phyloP scores from a whole-genome alignment of 2,329 filamentous ascomycete species.

The Ascochyta clinopodiicola region DNA sequence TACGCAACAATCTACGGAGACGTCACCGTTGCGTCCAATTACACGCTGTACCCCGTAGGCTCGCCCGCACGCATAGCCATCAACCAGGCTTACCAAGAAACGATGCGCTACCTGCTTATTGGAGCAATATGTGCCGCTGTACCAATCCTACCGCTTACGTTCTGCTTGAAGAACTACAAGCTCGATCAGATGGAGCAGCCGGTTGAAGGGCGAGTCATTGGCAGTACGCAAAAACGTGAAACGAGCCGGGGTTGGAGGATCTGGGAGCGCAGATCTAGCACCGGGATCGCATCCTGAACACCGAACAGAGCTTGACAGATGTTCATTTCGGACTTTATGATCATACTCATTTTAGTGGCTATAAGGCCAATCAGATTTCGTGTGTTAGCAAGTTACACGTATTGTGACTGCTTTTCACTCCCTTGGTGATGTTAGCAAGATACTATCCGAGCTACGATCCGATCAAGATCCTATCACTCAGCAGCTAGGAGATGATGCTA shows the following conservation, averaged over 20 bases:
- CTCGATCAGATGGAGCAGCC: conserved; percentile 60
- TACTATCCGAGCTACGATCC: too few relatives aligned
- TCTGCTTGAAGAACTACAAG: conserved; percentile 65
- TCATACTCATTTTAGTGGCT: too few relatives aligned
- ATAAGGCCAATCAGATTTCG: too few relatives aligned
- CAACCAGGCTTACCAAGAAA: conserved; percentile 69
- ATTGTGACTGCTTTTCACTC: too few relatives aligned
- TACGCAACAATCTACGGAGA: conserved; percentile 60
- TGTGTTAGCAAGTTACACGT: too few relatives aligned
- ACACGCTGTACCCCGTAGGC: conserved; percentile 59
- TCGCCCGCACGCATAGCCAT: conserved; percentile 65
- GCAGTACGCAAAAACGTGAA: conserved; percentile 28
- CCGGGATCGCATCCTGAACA: background rate
- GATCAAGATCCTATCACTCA: too few relatives aligned
- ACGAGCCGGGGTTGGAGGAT: conserved; percentile 18
- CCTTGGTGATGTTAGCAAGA: too few relatives aligned
- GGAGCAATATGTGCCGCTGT: conserved; percentile 62
- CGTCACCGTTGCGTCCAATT: conserved; percentile 54
- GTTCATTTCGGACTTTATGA: background rate
- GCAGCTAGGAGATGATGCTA: too few relatives aligned
- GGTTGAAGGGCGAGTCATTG: conserved; percentile 53
- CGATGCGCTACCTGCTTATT: conserved; percentile 65
- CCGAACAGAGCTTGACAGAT: background rate
- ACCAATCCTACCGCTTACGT: conserved; percentile 63
- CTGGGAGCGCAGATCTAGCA: conserved; percentile 12